Conservation (phyloP, 164 flowering plant genomes). For the Stephania japonica region DNA sequence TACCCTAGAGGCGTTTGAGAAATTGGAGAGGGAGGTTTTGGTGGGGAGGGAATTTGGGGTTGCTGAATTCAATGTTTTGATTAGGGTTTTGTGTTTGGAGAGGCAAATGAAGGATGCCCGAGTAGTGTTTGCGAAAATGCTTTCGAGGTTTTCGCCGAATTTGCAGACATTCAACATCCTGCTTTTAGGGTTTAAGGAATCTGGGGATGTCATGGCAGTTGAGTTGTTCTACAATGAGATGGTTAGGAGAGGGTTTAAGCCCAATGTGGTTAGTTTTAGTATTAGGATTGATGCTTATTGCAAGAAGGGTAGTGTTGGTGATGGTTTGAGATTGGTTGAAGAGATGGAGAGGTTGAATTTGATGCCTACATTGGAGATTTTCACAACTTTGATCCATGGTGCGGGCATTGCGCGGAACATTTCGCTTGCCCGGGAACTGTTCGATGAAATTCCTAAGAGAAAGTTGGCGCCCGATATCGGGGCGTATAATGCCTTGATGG, state of each 20-base stretch:
- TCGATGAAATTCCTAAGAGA: constrained; percentile 48
- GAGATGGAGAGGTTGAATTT: constrained; percentile 50
- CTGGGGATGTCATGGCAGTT: constrained; percentile 54
- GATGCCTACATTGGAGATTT: constrained; percentile 49
- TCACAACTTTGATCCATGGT: constrained; percentile 80
- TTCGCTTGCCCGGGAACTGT: constrained; percentile 44
- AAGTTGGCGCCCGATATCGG: constrained; percentile 48
- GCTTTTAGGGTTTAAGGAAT: constrained; percentile 75
- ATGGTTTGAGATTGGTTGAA: constrained; percentile 51
- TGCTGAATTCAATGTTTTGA: constrained; percentile 64
- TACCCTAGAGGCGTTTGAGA: constrained; percentile 55
- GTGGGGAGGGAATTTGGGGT: constrained; percentile 42
- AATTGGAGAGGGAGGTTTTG: constrained; percentile 50
- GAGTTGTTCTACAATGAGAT: constrained; percentile 85
- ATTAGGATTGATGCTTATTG: constrained; percentile 80
- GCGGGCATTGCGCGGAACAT: constrained; percentile 57
- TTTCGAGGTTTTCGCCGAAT: constrained; percentile 45
- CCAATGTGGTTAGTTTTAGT: constrained; percentile 46
- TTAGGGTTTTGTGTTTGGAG: constrained; percentile 61
- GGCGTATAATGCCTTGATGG: constrained; percentile 67
- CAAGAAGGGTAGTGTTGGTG: constrained; percentile 55
- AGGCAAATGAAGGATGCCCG: constrained; percentile 72
- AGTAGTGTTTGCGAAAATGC: constrained; percentile 50
- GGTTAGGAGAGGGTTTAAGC: constrained; percentile 67
- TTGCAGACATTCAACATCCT: constrained; percentile 64